Evolutionary conservation across 2,329 filamentous ascomycete species (phyloP), one percentile per base, ranked within the genome.

Genomic region (Albifimbria verrucaria): DNA sequence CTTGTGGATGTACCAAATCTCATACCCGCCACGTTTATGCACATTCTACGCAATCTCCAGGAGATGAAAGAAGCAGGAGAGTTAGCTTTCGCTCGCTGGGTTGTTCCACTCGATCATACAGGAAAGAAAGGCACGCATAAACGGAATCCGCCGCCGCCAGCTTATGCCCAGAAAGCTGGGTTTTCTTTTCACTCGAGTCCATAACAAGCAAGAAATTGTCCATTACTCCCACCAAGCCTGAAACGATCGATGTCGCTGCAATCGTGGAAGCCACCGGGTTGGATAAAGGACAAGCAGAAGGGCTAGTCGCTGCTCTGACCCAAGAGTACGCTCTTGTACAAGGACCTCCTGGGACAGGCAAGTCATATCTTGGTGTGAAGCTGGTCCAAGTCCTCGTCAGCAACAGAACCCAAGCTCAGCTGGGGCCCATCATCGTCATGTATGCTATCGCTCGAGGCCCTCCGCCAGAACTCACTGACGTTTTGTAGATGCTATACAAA

Each of bases 301-400:
- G 82, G 0, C 62, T 88, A 0, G 57, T 85, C 0, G 68, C 74
- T 6, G 76, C 82, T 2, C 67, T 90, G 0, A 76, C 71, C 0
- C 72, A 76, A 0, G 74, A 76, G 26, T 68, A 87, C 18, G 78
- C 82, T 1, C 72, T 88, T 2, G 85, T 88, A 10, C 85, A 90
- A 69, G 87, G 86, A 0, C 86, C 86, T 0, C 86, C 86, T 0
- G 86, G 87, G 0, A 89, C 86, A 0, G 86, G 87, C 0, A 89
- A 90, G 62, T 80, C 75, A 1, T 88, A 79, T 57, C 73, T 80
- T 1, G 85, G 85, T 1, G 74, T 83, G 1, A 73, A 79, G 32
- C 61, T 88, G 6, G 76, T 86, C 52, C 77, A 78, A 52, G 72
- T 76, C 0, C 62, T 86, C 4, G 61, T 86, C 3, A 62, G 62